Conservation (phyloP, 1,284 basidiomycete species). For the Grifola frondosa region DNA sequence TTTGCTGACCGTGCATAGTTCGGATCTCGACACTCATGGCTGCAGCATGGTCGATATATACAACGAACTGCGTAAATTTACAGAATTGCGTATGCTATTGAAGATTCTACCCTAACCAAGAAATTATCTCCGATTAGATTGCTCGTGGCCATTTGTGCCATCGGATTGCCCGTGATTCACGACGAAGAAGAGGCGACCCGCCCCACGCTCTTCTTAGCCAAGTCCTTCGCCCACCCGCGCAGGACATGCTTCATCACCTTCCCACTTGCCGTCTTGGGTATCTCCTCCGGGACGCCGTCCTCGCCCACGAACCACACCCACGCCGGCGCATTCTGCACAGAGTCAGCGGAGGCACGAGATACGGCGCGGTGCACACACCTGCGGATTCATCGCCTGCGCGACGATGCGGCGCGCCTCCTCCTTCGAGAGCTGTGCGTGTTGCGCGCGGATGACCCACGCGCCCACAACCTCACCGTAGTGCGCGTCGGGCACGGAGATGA, state of each 20-base stretch:
- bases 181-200: conserved; percentile 12
- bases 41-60: too few species aligned
- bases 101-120: too few species aligned
- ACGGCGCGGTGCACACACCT: conserved; percentile 43
- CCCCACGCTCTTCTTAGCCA: conserved; percentile 39
- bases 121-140: too few species aligned
- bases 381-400: conserved; percentile 66
- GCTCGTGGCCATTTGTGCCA: too few species aligned
- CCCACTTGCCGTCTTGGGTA: conserved; percentile 87
- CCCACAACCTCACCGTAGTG: conserved; percentile 79
- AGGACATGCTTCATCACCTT: conserved; percentile 84
- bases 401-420: conserved; percentile 57
- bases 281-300: conserved; percentile 52
- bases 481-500: conserved; percentile 69
- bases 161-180: not conserved
- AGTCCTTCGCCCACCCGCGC: conserved; percentile 52
- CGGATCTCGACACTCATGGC: too few species aligned
- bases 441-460: conserved; percentile 63
- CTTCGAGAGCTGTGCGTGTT: conserved; percentile 43
- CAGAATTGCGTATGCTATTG: too few species aligned
- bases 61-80: too few species aligned
- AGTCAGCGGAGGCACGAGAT: not conserved
- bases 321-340: conserved; percentile 63
- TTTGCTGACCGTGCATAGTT: too few species aligned
- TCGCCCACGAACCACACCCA: conserved; percentile 85